Evolutionary conservation across 139 green algal species (phyloP).

Genomic region (Chlorella sp.): DNA sequence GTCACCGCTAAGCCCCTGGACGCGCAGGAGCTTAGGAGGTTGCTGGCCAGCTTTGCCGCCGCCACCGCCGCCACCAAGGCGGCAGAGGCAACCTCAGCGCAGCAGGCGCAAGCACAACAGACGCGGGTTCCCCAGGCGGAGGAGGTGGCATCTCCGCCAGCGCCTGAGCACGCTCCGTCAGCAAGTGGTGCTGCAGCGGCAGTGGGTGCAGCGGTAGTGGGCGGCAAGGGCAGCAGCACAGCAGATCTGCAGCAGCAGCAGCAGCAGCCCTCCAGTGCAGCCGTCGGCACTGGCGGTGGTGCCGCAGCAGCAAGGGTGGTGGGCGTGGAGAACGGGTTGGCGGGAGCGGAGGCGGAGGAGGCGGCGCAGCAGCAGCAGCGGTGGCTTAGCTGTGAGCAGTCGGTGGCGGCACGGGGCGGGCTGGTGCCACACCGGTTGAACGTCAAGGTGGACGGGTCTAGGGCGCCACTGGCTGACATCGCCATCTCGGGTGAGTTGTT

Average conservation of each 20-base stretch:
- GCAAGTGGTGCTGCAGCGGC: no score
- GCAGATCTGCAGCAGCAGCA: no score
- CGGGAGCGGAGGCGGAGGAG: neutral
- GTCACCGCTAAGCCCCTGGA: neutral
- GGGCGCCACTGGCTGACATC: slow-evolving; percentile 7
- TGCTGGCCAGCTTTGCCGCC: no score
- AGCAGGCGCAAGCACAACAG: no score
- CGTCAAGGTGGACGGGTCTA: slow-evolving; percentile 9
- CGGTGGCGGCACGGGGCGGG: slow-evolving; percentile 56
- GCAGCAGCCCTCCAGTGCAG: neutral
- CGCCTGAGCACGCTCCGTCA: no score
- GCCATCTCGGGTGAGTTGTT: slow-evolving; percentile 54
- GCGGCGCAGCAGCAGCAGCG: slow-evolving; percentile 24
- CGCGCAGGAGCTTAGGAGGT: no score
- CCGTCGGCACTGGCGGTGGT: neutral
- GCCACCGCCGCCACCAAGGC: no score
- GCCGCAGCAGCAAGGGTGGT: neutral
- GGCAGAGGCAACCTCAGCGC: no score
- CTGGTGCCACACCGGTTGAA: slow-evolving; percentile 33
- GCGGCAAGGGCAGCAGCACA: no score
- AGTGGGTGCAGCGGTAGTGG: no score
- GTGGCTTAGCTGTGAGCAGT: slow-evolving; percentile 43
- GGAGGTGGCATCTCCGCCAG: no score
- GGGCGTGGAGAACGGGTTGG: neutral
- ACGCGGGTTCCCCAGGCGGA: no score